phyloP scores from a whole-genome alignment of 257 asterid species.

The Solanum pinnatisectum region DNA sequence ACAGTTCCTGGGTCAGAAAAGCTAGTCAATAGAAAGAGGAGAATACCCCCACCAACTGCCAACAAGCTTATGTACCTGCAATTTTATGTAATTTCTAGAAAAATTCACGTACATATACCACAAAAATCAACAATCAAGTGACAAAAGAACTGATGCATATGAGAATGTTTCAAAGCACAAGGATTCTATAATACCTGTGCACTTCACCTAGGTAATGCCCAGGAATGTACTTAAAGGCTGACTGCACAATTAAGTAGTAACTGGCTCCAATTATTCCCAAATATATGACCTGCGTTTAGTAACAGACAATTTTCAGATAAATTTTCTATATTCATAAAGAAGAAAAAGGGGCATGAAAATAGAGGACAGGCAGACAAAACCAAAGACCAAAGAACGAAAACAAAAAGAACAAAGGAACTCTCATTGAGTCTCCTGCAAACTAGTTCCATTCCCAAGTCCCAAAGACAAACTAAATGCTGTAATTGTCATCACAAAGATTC shows the following conservation, averaged over 20 bases:
- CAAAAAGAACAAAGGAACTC: not conserved
- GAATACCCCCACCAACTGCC: conserved; percentile 85
- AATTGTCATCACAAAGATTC: not conserved
- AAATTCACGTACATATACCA: conserved; percentile 5
- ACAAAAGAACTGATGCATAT: not conserved
- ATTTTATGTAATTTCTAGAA: conserved; percentile 6
- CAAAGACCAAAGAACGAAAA: not conserved
- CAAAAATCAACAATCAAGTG: not conserved
- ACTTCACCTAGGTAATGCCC: conserved; percentile 72
- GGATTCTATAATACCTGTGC: conserved; percentile 54
- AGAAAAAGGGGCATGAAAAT: not conserved
- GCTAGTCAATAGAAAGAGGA: conserved; percentile 87
- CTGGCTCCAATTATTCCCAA: conserved; percentile 70
- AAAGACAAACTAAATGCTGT: not conserved
- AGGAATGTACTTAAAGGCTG: conserved; percentile 80
- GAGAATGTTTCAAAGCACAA: not conserved
- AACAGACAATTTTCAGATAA: conserved; percentile 8
- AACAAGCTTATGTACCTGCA: conserved; percentile 79
- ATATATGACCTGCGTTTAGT: conserved; percentile 63
- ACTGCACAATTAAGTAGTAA: conserved; percentile 49
- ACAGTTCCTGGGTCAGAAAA: conserved; percentile 98
- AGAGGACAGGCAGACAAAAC: not conserved
- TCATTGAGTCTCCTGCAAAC: not conserved
- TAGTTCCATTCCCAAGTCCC: not conserved
- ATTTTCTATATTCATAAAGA: not conserved